Percentiles rank a stretch among this genome's conserved stretches.
These are phyloP conservation scores for Rhodotorula sphaerocarpa DNA, from an alignment of 768 basidiomycete species.

Conservation along the genomic window DNA sequence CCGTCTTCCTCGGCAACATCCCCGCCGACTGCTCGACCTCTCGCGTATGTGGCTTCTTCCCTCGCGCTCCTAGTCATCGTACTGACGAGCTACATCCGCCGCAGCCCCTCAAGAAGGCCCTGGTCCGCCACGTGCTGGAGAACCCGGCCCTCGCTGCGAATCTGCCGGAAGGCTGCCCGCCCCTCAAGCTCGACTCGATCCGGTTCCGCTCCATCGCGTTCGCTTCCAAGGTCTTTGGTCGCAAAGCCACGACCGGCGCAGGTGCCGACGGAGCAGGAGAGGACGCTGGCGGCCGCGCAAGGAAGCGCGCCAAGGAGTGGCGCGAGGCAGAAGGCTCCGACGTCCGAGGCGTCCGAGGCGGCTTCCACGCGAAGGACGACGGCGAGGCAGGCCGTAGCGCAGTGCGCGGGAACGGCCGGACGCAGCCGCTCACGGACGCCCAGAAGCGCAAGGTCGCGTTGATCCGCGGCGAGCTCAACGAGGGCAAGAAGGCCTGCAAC, in stretches of 20 bases:
- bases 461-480: slow-evolving; percentile 84
- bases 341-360: slow-evolving; percentile 29
- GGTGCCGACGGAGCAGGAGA: slow-evolving; percentile 43
- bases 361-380: slow-evolving; percentile 26
- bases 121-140: slow-evolving; percentile 64
- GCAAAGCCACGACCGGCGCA: slow-evolving; percentile 41
- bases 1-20: slow-evolving; percentile 86
- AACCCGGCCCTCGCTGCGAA: slow-evolving; percentile 53
- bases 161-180: slow-evolving; percentile 31
- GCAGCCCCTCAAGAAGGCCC: slow-evolving; percentile 65
- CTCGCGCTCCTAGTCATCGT: neutral
- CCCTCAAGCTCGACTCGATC: slow-evolving; percentile 76
- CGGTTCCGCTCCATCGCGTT: slow-evolving; percentile 93
- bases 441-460: slow-evolving; percentile 92
- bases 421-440: slow-evolving; percentile 59
- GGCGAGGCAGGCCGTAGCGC: neutral
- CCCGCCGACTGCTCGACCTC: slow-evolving; percentile 65
- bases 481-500: slow-evolving; percentile 64
- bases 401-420: slow-evolving; percentile 41
- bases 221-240: slow-evolving; percentile 58
- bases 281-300: slow-evolving; percentile 48
- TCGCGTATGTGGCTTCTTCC: slow-evolving; percentile 50
- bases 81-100: too few species aligned
- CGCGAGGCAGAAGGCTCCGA: slow-evolving; percentile 45
- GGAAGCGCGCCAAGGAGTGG: slow-evolving; percentile 40